phyloP scores from a whole-genome alignment of 176 grass and related monocot species.

The Oropetium thomaeum region DNA sequence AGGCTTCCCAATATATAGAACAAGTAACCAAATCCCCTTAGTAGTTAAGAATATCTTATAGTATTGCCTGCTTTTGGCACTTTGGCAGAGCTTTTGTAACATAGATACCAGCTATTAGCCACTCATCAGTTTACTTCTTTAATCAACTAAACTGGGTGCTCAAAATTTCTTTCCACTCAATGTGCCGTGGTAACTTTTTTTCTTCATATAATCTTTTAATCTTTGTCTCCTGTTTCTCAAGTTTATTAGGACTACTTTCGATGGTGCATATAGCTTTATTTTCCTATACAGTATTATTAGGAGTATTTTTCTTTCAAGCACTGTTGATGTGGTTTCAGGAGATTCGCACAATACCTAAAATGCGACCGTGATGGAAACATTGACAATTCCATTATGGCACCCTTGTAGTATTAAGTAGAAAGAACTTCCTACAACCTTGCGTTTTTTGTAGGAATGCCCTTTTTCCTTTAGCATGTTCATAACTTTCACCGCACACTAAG shows the following conservation, averaged over 20 bases:
- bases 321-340: neutral
- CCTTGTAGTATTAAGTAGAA: neutral
- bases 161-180: too few species aligned
- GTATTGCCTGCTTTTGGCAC: neutral
- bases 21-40: neutral
- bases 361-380: neutral
- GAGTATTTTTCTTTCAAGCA: neutral
- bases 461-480: slow-evolving; percentile 32
- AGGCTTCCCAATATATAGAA: neutral
- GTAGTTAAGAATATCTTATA: neutral
- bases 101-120: neutral
- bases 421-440: slow-evolving; percentile 30
- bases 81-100: too few species aligned
- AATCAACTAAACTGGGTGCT: neutral
- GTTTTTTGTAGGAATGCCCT: slow-evolving; percentile 4
- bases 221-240: too few species aligned
- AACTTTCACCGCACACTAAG: slow-evolving; percentile 9
- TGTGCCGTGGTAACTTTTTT: too few species aligned
- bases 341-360: slow-evolving; percentile 9
- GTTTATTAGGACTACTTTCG: too few species aligned
- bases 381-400: neutral
- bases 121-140: neutral
- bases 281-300: neutral
- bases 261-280: too few species aligned
- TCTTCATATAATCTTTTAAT: too few species aligned